A percentile compares a stretch with the other conserved stretches of the same genome.
Conservation (phyloP, 371 early-diverging fungal genomes). For the Syncephalastrum contaminatum region DNA sequence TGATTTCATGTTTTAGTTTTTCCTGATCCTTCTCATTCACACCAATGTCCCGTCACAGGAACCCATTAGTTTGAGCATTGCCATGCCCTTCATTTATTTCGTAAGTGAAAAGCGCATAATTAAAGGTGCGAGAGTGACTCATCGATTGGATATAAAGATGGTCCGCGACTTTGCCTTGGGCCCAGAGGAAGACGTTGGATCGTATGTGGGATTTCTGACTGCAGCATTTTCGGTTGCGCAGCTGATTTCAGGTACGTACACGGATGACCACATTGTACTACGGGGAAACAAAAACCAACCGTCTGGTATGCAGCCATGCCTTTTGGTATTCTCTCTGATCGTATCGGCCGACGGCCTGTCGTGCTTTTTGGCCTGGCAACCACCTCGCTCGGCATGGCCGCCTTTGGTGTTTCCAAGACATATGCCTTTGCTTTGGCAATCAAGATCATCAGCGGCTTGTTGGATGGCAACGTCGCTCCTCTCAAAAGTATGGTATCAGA, state of each 20-base stretch:
- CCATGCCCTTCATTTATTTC: slow-evolving; percentile 61
- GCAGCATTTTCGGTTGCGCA: slow-evolving; percentile 67
- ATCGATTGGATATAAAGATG: slow-evolving; percentile 33
- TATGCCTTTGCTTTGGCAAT: slow-evolving; percentile 67
- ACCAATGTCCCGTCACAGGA: slow-evolving; percentile 49
- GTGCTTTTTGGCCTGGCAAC: slow-evolving; percentile 78
- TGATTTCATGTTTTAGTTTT: neutral
- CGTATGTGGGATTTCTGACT: slow-evolving; percentile 66
- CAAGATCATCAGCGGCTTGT: slow-evolving; percentile 57
- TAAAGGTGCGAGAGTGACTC: no score
- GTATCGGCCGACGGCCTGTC: slow-evolving; percentile 72
- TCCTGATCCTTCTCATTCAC: neutral
- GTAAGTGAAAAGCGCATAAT: slow-evolving; percentile 18
- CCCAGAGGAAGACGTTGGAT: slow-evolving; percentile 54
- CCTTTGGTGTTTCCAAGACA: slow-evolving; percentile 77
- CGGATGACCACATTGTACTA: neutral
- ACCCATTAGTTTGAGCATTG: slow-evolving; percentile 61
- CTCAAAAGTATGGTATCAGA: slow-evolving; percentile 88
- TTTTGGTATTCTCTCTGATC: slow-evolving; percentile 71
- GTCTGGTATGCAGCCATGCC: slow-evolving; percentile 28
- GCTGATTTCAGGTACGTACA: slow-evolving; percentile 44
- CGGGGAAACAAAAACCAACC: no score
- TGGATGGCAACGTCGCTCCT: slow-evolving; percentile 82
- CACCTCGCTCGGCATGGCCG: slow-evolving; percentile 60
- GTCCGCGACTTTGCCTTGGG: slow-evolving; percentile 59